These are phyloP conservation scores for Tympanopsis confertula DNA, from an alignment of 2,329 filamentous ascomycete species.

Conservation along the genomic window DNA sequence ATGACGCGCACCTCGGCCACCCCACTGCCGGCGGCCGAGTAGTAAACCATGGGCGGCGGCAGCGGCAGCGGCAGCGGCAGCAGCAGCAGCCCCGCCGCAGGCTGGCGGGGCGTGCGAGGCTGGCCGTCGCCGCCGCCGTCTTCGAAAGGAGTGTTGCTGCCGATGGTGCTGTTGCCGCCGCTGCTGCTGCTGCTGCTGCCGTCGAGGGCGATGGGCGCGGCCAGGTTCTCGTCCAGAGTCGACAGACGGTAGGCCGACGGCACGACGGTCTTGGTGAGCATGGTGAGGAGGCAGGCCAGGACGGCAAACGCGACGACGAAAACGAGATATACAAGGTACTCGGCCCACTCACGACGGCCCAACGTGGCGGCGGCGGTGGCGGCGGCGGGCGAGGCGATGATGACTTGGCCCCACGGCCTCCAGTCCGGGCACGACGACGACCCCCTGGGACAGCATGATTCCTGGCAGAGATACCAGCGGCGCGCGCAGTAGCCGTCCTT, in stretches of 20 bases:
- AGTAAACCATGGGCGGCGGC: constrained; percentile 74
- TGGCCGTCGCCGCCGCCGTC: constrained; percentile 19
- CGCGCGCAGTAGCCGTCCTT: constrained; percentile 76
- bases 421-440: constrained; percentile 43
- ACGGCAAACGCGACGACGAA: constrained; percentile 61
- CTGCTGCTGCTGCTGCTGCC: constrained; percentile 17
- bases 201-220: constrained; percentile 35
- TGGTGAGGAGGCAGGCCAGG: constrained; percentile 65
- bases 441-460: constrained; percentile 32
- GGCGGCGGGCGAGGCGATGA: constrained; percentile 31
- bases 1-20: constrained; percentile 97
- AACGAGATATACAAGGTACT: constrained; percentile 65
- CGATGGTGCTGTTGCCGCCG: constrained; percentile 17
- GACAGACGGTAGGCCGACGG: constrained; percentile 77
- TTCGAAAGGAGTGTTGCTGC: constrained; percentile 9
- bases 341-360: too few relatives aligned
- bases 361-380: too few relatives aligned
- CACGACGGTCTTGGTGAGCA: constrained; percentile 87
- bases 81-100: background rate
- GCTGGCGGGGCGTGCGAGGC: background rate
- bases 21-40: constrained; percentile 88
- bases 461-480: constrained; percentile 64
- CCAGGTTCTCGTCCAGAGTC: constrained; percentile 87
- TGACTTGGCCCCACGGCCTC: constrained; percentile 40
- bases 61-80: constrained; percentile 4